Evolutionary conservation across 169 alveolate genomes (phyloP), one percentile per base, ranked within the genome.

Genomic region (Eimeria praecox): DNA sequence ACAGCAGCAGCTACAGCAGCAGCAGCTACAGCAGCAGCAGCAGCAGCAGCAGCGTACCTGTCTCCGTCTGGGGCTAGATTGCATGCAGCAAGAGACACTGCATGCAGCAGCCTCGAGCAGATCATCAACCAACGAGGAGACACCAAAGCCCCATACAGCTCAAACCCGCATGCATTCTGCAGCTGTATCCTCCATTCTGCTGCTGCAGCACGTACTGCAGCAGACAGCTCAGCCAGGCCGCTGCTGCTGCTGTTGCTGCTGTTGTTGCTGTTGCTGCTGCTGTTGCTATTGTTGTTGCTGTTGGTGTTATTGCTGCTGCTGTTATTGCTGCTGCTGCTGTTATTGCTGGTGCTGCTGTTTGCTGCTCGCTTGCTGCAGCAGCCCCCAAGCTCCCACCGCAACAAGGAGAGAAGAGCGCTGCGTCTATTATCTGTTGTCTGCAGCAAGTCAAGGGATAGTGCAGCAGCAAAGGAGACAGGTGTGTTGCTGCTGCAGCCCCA

Each of bases 161-260:
- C 44, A 49, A 80, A 80, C 9, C 90, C 90, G 64, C 90, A 80
- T 44, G 64, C 90, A 44, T n/a, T 42, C 27, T 80, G 90, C 90
- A 80, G 90, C 42, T 80, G 90, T 10, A 22, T 3, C 46, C 90
- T 46, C 90, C 90, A 80, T 24, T 20, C 44, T 30, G 59, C 59
- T 18, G 90, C 90, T 22, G 90, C 90, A 24, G 69, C 64, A 42
- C n/a, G 90, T n/a, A 80, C n/a, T 20, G 44, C 90, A 80, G 69
- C 52, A 30, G 90, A 6, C 12, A 80, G 69, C 44, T 30, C 38
- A 27, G 18, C 86, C 16, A 75, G 62, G 86, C 86, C 33, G 59
- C 52, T 75, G 90, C 71, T 30, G 90, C 38, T 80, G 46, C 54
- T 75, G 85, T 6, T 49, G 62, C 44, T 80, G 90, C 71, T 49